Base-by-base conservation (phyloP, 257 asterid species). In the Lithospermum erythrorhizon region DNA sequence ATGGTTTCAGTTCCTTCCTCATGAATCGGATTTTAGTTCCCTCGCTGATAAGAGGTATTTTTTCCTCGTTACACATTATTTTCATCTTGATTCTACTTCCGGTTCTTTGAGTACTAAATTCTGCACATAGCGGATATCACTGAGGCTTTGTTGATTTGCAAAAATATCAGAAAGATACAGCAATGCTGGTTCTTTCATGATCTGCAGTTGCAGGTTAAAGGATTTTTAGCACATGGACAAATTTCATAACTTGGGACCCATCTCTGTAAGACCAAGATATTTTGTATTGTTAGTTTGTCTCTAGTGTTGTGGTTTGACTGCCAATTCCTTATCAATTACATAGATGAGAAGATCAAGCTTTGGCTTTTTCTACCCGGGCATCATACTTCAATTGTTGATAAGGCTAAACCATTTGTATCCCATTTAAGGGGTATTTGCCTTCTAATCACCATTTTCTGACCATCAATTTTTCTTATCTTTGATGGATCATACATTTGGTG, bases 161-260 rank as follows among this genome's bases (percentile, higher is more conserved):
- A 78, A 77, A 64, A 58, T 86, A 89, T 72, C 83, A 72, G 66
- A 85, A 81, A 81, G 97, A 89, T 68, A 89, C 84, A 62, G 80
- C 89, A 20, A 69, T 62, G 48, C 81, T 79, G 32, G 90, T 93
- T 74, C 89, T 89, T 72, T 84, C 94, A 32, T 88, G 95, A 86
- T 70, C 71, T 86, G 58, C 96, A 82, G 78, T 81, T 93, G 79
- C 98, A 89, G 78, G 83, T 79, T 75, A 97, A 89, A 69, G 94
- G 95, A 59, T 83, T 89, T 76, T 93, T 72, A 86, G 97, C 64
- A 61, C 97, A 55, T 89, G 98, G 98, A 93, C 95, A 63, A 93
- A 93, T 79, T 89, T 93, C 48, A 97, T 97, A 69, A 97, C 98
- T 37, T 93, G 98, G 98, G 98, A 93, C 65, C 98, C 98, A 73